A percentile compares a stretch with the other conserved stretches of the same genome.
These are phyloP conservation scores for Nannochloris sp. DNA, from an alignment of 139 green algal genomes.

Conservation along the genomic window DNA sequence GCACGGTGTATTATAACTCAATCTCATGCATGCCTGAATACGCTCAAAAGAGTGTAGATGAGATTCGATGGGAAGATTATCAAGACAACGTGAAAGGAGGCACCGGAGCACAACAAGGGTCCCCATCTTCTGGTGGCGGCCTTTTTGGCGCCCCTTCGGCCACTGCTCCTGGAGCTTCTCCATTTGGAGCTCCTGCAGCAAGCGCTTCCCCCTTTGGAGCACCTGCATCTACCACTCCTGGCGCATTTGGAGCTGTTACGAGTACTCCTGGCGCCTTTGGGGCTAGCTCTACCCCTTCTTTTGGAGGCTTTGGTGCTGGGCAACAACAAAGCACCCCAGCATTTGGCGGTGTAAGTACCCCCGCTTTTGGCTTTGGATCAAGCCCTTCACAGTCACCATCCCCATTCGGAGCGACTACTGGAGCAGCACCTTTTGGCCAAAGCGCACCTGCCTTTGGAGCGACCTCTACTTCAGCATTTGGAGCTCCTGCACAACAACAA, in stretches of 20 bases:
- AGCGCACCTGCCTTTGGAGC: slow-evolving; percentile 6
- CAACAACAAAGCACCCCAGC: slow-evolving; percentile 34
- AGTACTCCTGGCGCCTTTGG: slow-evolving; percentile 28
- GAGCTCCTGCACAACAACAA: not conserved
- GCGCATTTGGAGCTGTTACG: slow-evolving; percentile 17
- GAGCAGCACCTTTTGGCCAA: slow-evolving; percentile 14
- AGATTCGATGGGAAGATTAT: slow-evolving; percentile 91
- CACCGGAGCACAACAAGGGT: slow-evolving; percentile 2
- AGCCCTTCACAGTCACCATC: not conserved
- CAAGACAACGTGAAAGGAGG: slow-evolving; percentile 43
- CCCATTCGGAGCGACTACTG: slow-evolving; percentile 35
- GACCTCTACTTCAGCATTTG: not conserved
- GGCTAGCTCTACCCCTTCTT: slow-evolving; percentile 9
- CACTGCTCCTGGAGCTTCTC: not conserved
- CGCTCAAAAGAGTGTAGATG: slow-evolving; percentile 66
- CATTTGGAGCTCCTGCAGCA: slow-evolving; percentile 14
- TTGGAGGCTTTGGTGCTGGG: slow-evolving; percentile 45
- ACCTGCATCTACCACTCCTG: not conserved
- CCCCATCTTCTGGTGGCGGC: not conserved
- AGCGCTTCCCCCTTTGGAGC: not conserved
- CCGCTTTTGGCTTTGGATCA: slow-evolving; percentile 48
- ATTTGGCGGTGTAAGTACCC: slow-evolving; percentile 29
- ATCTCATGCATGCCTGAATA: slow-evolving; percentile 81
- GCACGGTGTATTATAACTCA: slow-evolving; percentile 44
- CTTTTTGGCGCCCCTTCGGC: slow-evolving; percentile 9